phyloP scores from a whole-genome alignment of 169 alveolate genomes.

The Plasmodium coatneyi region DNA sequence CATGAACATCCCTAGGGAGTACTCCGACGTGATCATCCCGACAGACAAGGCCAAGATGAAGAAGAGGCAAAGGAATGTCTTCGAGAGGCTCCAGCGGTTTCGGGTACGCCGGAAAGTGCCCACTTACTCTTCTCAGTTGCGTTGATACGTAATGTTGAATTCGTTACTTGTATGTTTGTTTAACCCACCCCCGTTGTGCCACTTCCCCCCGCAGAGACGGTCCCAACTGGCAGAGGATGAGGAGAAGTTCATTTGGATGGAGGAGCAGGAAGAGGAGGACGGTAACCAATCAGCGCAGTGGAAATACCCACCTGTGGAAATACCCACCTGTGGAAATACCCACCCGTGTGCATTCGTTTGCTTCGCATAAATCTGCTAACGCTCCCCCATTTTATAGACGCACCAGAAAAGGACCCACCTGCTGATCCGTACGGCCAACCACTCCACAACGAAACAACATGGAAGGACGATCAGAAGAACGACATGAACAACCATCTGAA shows the following conservation, averaged over 20 bases:
- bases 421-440: background rate
- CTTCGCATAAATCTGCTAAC: background rate
- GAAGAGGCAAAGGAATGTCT: constrained; percentile 35
- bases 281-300: background rate
- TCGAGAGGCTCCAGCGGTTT: constrained; percentile 39
- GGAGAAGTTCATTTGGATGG: constrained; percentile 69
- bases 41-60: constrained; percentile 71
- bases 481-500: background rate
- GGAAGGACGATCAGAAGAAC: background rate
- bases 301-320: background rate
- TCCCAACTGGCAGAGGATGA: constrained; percentile 28
- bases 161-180: no score
- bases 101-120: background rate
- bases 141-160: no score
- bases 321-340: background rate
- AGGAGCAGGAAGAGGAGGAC: constrained; percentile 38
- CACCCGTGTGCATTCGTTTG: background rate
- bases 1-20: constrained; percentile 59
- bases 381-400: background rate
- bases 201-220: constrained; percentile 19
- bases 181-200: background rate
- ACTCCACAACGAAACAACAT: background rate
- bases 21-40: constrained; percentile 34
- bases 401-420: background rate
- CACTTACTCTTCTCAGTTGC: background rate